These are phyloP conservation scores for Solanum arcanum DNA, from an alignment of 257 asterid genomes.

Conservation along the genomic window DNA sequence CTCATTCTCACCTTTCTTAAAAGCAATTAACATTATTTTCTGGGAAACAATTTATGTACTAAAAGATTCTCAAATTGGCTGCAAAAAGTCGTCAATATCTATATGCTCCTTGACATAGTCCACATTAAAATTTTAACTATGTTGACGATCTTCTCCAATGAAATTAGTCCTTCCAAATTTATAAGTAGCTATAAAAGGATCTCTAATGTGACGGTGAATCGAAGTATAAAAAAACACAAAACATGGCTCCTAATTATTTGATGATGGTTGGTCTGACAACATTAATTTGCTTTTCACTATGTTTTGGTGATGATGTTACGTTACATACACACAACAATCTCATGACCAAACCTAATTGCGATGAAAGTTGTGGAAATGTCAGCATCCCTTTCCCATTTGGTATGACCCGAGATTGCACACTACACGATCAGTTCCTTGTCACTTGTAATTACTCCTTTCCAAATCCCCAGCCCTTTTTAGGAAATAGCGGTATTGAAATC, in stretches of 20 bases:
- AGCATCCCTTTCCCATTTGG: constrained; percentile 36
- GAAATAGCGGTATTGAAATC: background rate
- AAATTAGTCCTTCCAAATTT: too few species aligned
- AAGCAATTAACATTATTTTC: too few species aligned
- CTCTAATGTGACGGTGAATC: too few species aligned
- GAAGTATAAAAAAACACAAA: too few species aligned
- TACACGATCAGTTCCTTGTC: background rate
- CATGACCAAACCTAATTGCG: constrained; percentile 12
- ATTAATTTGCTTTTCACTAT: background rate
- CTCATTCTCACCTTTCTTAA: too few species aligned
- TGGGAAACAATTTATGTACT: too few species aligned
- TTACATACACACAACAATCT: background rate
- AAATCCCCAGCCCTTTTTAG: background rate
- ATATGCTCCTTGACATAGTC: too few species aligned
- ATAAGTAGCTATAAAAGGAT: too few species aligned
- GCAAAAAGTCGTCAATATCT: too few species aligned
- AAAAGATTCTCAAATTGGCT: too few species aligned
- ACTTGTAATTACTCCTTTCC: background rate
- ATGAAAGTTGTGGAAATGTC: constrained; percentile 12
- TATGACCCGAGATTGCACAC: background rate
- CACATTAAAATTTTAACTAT: too few species aligned
- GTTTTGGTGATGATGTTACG: background rate
- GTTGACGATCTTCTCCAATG: too few species aligned
- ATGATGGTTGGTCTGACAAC: background rate
- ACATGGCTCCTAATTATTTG: background rate